Conservation (phyloP, 352 stramenopile species). For the Globisporangium nagaii region DNA sequence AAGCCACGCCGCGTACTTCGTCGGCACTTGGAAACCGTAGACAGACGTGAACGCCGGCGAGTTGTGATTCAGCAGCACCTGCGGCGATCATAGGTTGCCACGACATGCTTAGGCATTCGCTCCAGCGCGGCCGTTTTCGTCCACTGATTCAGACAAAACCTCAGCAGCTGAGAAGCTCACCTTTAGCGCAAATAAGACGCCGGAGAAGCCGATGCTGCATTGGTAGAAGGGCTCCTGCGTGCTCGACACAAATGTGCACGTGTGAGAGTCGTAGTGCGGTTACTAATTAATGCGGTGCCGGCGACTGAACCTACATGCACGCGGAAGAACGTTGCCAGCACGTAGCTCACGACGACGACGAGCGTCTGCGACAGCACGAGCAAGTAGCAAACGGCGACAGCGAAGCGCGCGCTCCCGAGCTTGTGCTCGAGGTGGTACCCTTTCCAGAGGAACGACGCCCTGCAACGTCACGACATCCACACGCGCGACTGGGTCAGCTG, state of each 20-base stretch:
- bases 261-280: no score
- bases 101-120: no score
- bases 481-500: not conserved
- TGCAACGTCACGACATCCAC: no score
- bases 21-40: slow-evolving; percentile 72
- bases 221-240: slow-evolving; percentile 33
- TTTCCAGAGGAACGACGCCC: slow-evolving; percentile 81
- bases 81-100: slow-evolving; percentile 15
- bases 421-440: slow-evolving; percentile 67
- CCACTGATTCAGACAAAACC: no score
- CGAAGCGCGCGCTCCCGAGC: slow-evolving; percentile 49
- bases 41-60: slow-evolving; percentile 57
- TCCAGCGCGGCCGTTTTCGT: no score
- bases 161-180: no score
- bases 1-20: slow-evolving; percentile 86
- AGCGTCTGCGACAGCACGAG: slow-evolving; percentile 60
- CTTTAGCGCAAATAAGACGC: slow-evolving; percentile 78
- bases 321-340: slow-evolving; percentile 24
- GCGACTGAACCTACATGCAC: slow-evolving; percentile 6
- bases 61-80: slow-evolving; percentile 80
- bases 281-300: not conserved
- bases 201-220: slow-evolving; percentile 76
- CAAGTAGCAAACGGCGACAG: slow-evolving; percentile 37
- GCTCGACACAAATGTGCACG: no score
- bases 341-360: slow-evolving; percentile 36